Evolutionary conservation across 2,329 filamentous ascomycete species (phyloP).

Genomic region (Botrytis deweyae): DNA sequence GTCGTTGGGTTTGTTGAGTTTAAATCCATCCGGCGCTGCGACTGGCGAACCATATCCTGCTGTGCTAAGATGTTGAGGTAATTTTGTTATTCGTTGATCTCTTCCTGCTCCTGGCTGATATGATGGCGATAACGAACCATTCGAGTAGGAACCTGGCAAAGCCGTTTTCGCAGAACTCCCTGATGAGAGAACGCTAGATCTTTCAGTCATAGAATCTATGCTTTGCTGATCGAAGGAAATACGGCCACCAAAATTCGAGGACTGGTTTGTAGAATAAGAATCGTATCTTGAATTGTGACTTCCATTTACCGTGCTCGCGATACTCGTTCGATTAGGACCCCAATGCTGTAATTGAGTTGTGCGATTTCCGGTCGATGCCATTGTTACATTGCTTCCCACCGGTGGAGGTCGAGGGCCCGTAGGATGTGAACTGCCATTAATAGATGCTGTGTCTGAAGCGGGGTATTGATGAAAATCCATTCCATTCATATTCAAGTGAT

Average conservation of each 20-base stretch:
- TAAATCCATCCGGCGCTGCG: conserved; percentile 44
- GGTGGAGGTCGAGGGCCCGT: conserved; percentile 61
- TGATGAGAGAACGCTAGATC: conserved; percentile 56
- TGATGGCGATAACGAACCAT: conserved; percentile 47
- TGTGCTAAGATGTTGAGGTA: conserved; percentile 38
- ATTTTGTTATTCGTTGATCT: conserved; percentile 58
- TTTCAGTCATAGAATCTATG: conserved; percentile 60
- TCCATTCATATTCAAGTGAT: conserved; percentile 76
- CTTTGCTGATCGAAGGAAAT: conserved; percentile 64
- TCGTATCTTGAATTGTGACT: conserved; percentile 62
- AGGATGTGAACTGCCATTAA: conserved; percentile 54
- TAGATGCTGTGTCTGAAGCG: conserved; percentile 58
- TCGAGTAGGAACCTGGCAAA: conserved; percentile 56
- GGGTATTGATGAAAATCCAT: conserved; percentile 90
- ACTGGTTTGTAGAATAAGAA: conserved; percentile 52
- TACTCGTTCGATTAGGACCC: conserved; percentile 54
- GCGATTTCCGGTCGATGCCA: conserved; percentile 67
- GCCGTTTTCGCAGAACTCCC: conserved; percentile 53
- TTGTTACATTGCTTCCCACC: conserved; percentile 62
- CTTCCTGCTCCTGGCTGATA: conserved; percentile 36
- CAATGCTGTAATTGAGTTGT: conserved; percentile 77
- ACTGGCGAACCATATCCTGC: conserved; percentile 33
- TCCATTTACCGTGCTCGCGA: conserved; percentile 51
- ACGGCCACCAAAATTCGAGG: conserved; percentile 35
- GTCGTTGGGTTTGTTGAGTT: conserved; percentile 72